Evolutionary conservation across 1,284 basidiomycete species (phyloP), one percentile per base, ranked within the genome.

Genomic region (Boletellus deceptivus): DNA sequence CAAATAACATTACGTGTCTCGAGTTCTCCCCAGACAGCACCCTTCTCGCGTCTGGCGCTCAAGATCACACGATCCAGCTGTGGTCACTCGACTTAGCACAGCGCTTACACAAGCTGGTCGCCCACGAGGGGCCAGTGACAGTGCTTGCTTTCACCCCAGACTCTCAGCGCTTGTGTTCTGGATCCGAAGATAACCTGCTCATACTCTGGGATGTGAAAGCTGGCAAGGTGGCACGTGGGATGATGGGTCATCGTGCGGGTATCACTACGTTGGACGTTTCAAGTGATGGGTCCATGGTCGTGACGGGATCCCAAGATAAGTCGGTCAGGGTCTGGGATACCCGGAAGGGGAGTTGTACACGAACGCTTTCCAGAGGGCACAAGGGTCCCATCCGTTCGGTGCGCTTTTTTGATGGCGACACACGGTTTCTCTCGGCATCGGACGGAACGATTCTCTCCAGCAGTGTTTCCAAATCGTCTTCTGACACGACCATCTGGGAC

Each of bases 291-390:
- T 43, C 17, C 41, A 43, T 49, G 55, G 20, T 57, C 8, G 43
- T 42, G 13, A 42, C 55, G 1, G 50, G 55, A 20, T 56, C 55
- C 5, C 9, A 43, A 20, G 59, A 60, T 40, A 52, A 56, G 20
- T 45, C 52, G 1, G 46, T 55, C 38, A 57, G 53, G 27, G 11
- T 62, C 11, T 62, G 60, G 60, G 49, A 59, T 18, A 18, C 42
- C 16, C 27, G 9, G 10, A 57, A 55, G 9, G 55, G 60, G 31
- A 42, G 16, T 2, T 56, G 54, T 37, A 49, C 49, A n/a, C 49
- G 41, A 2, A 56, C 55, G n/a, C 24, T 41, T 14, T 44, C 55
- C 11, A 49, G 38, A 41, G 55, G 46, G n/a, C 53, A 53, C 25
- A 43, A 45, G 33, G 33, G 33, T 4, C 10, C 10, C 4, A 37